Percentiles rank a stretch among this genome's conserved stretches.
phyloP scores from a whole-genome alignment of 2,329 filamentous ascomycete species.

The Volutella citrinella region DNA sequence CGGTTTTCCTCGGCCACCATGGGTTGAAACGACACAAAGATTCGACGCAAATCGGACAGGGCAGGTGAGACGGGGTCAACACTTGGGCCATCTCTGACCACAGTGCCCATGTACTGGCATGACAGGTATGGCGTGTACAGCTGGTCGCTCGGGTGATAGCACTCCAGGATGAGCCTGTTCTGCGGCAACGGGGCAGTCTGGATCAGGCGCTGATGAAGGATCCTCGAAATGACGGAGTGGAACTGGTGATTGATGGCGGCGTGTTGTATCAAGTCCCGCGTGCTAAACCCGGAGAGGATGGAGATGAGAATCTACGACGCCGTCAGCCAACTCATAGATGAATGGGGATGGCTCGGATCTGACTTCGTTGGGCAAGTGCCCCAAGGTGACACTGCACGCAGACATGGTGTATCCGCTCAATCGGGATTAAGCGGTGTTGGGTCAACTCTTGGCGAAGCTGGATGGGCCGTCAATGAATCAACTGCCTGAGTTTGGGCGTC shows the following conservation, averaged over 20 bases:
- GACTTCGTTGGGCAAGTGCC: no score
- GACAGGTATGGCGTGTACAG: constrained; percentile 64
- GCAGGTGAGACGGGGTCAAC: constrained; percentile 9
- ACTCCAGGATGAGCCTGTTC: constrained; percentile 71
- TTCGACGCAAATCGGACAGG: constrained; percentile 42
- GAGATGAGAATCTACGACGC: constrained; percentile 55
- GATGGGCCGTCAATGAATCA: no score
- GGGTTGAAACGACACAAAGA: constrained; percentile 72
- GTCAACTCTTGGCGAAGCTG: no score
- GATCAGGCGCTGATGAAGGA: constrained; percentile 63
- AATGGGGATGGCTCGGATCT: no score
- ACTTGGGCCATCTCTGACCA: constrained; percentile 9
- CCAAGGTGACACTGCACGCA: no score
- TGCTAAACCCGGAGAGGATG: constrained; percentile 46
- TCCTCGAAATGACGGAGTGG: constrained; percentile 58
- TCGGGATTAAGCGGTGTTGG: no score
- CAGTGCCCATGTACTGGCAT: constrained; percentile 65
- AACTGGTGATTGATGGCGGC: constrained; percentile 61
- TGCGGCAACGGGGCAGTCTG: constrained; percentile 23
- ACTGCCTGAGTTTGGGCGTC: no score
- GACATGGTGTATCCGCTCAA: no score
- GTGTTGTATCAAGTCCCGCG: constrained; percentile 52
- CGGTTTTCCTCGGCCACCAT: constrained; percentile 52
- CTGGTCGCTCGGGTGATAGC: constrained; percentile 70
- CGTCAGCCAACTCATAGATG: no score